Conservation (phyloP, 768 basidiomycete species). For the Chalciporus sphaerocephalus region DNA sequence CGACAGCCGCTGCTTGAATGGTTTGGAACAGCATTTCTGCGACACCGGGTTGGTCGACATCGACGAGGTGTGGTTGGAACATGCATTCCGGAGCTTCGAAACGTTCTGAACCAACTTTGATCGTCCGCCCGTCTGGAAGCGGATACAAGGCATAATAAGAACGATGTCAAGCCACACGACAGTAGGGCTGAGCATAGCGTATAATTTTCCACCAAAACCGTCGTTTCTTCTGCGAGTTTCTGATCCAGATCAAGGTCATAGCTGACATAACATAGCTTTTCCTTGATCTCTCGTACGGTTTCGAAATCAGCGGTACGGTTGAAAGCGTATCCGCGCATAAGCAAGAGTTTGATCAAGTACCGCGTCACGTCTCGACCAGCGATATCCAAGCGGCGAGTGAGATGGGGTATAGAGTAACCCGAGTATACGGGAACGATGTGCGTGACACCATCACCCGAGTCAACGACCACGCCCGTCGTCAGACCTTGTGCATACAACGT, state of each 20-base stretch:
- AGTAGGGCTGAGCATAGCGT: no score
- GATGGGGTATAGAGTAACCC: constrained; percentile 91
- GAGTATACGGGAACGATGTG: constrained; percentile 99
- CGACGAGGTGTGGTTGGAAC: constrained; percentile 99
- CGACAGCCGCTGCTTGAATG: constrained; percentile 87
- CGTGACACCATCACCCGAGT: constrained; percentile 98
- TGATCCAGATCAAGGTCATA: constrained; percentile 98
- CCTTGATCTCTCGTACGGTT: constrained; percentile 98
- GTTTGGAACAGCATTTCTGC: constrained; percentile 98
- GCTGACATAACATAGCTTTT: constrained; percentile 97
- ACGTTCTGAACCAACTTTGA: constrained; percentile 97
- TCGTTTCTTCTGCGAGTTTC: constrained; percentile 91
- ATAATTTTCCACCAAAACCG: constrained; percentile 92
- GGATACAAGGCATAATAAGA: constrained; percentile 34
- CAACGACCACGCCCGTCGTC: constrained; percentile 97
- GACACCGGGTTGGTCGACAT: constrained; percentile 93
- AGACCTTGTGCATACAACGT: constrained; percentile 98
- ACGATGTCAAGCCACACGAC: no score
- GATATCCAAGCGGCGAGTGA: constrained; percentile 92
- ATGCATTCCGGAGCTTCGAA: constrained; percentile 99
- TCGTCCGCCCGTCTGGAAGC: constrained; percentile 92
- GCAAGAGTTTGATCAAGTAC: constrained; percentile 97
- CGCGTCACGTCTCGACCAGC: constrained; percentile 98
- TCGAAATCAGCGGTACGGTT: constrained; percentile 99
- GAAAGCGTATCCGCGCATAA: constrained; percentile 99